Base-by-base conservation (phyloP, 805 yeast species). In the Ogataea paraovalis region DNA sequence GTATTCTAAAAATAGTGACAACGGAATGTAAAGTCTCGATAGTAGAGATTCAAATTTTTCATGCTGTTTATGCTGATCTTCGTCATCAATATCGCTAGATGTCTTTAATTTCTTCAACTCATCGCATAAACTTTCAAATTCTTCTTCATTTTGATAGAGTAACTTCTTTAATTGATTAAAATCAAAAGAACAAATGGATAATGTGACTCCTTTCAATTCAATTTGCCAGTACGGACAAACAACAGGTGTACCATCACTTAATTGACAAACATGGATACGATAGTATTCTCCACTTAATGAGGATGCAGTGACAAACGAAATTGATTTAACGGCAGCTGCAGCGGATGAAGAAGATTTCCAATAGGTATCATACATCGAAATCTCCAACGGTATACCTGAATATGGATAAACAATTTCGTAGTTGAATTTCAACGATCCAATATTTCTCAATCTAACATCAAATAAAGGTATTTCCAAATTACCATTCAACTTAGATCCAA, bases 331-430 rank as follows among this genome's bases (percentile, higher is more conserved):
- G 20, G 43, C 39, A 4, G 48, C 52, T 8, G 55, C 60, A 1
- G 62, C 57, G 8, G 62, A 79, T 40, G 84, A 78, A 0, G 97
- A 87, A 0, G 96, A 84, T 66, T 91, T 94, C 99, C 99, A 92
- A 67, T 92, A 92, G 0, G 98, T 92, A 60, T 91, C 97, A 62
- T 87, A 90, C 69, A 89, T 88, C 10, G 96, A 83, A 39, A 95
- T 85, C 65, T 91, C 97, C 49, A 92, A 70, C 4, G 96, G 85
- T 0, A 69, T 70, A 6, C 97, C 97, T 5, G 83, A 74, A 62
- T 85, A 94, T n/a, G 99, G 97, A 63, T 83, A 82, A 43, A 92
- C 87, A 2, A 92, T 79, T 58, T 88, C 91, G 67, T 82, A 89
- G 52, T 80, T 79, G 66, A 91, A 86, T 33, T 76, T 75, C 39